Evolutionary conservation across 768 basidiomycete genomes (phyloP), one percentile per base, ranked within the genome.

Genomic region (Kwoniella sp.): DNA sequence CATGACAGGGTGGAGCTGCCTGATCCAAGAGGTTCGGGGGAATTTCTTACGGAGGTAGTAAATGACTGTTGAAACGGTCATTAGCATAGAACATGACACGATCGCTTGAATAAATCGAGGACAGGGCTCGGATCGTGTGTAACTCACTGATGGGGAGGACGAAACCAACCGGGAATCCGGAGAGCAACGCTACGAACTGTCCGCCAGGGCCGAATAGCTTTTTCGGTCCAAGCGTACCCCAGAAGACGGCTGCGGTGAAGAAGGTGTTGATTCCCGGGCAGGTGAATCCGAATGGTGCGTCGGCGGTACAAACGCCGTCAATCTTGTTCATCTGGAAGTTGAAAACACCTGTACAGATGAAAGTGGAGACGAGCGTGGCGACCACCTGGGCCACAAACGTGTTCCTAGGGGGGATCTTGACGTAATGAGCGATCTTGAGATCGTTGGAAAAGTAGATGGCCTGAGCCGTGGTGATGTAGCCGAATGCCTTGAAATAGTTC

Each of bases 381-480:
- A 58, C 58, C 50, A 76, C 63, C 68, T 86, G 86, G 4, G 82
- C 81, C 23, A 73, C 37, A 82, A 94, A 93, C 85, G 91, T 90
- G 68, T 87, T 82, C 63, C 90, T 86, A 52, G 91, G 92, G 7
- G 90, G 90, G 51, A 93, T 83, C 83, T 93, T 93, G 89, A 90
- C 77, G 73, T 83, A 83, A 57, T 83, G 82, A 13, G 85, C 86
- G 20, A 86, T 79, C 82, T 94, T 94, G 73, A 93, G 83, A 75
- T 91, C 88, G 29, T 86, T 86, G 17, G 87, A 83, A 73, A 90
- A 92, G 26, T 83, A 81, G 59, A 89, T 81, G 0, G 87, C 87
- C 77, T 92, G 89, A 61, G 81, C 81, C 26, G 85, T 84, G 7
- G 86, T 84, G 61, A 86, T 85, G 77, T 84, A 88, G 23, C 85